Conservation (phyloP, 352 stramenopile genomes). For the Phytophthora pisi region DNA sequence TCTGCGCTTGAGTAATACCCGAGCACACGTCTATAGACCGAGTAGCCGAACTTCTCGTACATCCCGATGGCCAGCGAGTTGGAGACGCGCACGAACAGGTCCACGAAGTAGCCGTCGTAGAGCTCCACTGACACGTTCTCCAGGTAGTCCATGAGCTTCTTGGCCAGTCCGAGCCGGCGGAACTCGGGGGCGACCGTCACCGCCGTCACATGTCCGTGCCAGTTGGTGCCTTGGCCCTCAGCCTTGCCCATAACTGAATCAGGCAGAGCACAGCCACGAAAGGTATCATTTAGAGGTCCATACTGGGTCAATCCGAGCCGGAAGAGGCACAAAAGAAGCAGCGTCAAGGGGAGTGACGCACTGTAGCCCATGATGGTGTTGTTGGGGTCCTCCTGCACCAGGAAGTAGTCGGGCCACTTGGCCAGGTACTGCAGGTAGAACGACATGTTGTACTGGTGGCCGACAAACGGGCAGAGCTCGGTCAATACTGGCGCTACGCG, state of each 20-base stretch:
- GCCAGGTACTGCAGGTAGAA: slow-evolving; percentile 98
- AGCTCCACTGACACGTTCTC: slow-evolving; percentile 85
- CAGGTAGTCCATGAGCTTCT: slow-evolving; percentile 95
- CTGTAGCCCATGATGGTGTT: slow-evolving; percentile 96
- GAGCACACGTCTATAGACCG: slow-evolving; percentile 90
- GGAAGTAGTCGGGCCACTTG: slow-evolving; percentile 97
- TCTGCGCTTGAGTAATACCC: slow-evolving; percentile 92
- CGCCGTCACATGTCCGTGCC: slow-evolving; percentile 98
- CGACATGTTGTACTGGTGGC: slow-evolving; percentile 92
- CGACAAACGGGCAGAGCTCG: slow-evolving; percentile 16
- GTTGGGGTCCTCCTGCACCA: slow-evolving; percentile 93
- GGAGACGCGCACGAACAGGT: slow-evolving; percentile 98
- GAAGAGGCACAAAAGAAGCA: slow-evolving; percentile 5
- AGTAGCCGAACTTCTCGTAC: slow-evolving; percentile 94
- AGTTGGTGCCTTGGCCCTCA: slow-evolving; percentile 94
- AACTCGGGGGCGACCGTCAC: slow-evolving; percentile 98
- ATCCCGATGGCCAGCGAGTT: slow-evolving; percentile 94
- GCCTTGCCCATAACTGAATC: slow-evolving; percentile 94
- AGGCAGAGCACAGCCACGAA: slow-evolving; percentile 13
- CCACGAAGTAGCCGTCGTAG: slow-evolving; percentile 97
- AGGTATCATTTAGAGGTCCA: slow-evolving; percentile 14
- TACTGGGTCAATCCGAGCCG: background rate
- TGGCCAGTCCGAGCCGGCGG: slow-evolving; percentile 90
- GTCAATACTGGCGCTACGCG: slow-evolving; percentile 7
- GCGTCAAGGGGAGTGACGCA: slow-evolving; percentile 28